Base-by-base conservation (phyloP, 768 basidiomycete genomes). In the Leccinum boreale region DNA sequence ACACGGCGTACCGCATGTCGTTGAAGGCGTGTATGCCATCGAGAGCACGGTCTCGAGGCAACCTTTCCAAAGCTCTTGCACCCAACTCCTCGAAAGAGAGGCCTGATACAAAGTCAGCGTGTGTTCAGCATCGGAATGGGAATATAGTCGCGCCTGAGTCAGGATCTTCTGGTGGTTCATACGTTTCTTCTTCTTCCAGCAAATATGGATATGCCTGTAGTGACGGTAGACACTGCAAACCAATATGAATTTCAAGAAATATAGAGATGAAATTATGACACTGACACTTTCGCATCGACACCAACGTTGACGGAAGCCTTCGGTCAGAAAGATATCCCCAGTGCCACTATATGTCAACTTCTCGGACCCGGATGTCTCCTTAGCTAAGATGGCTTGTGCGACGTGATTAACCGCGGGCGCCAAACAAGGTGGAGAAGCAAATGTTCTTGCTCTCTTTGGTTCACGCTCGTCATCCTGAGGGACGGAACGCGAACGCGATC, bases 11-110 rank as follows among this genome's bases (percentile, higher is more conserved):
- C 91, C 89, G 79, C 89, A 94, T 87, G 56, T 81, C 77, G 63
- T 92, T 92, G 73, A 90, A 93, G 5, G 90, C 92, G 56, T 85
- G 82, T 23, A 93, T 92, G 1, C 92, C 89, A 63, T 94, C 88
- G 55, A 94, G 82, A 5, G 90, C 90, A 55, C 80, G 83, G 50
- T 92, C 92, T 56, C 92, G 85, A 35, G 92, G 92, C 28, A 93
- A 67, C 52, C 82, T 79, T 55, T 80, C 77, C 9, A 94, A 73
- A 1, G 91, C 92, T 50, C 91, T 86, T 77, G 91, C 79, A 11
- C 92, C 92, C 5, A 94, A 80, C 67, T 92, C 90, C 69, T 93
- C 92, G 33, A 94, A 73, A 17, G 91, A 89, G 51, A 92, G 74
- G 24, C 83, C 91, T 90, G 45, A 9, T 57, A 55, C 21, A 5